These are phyloP conservation scores for Amoebophrya sp. DNA, from an alignment of 169 alveolate species.

Conservation along the genomic window DNA sequence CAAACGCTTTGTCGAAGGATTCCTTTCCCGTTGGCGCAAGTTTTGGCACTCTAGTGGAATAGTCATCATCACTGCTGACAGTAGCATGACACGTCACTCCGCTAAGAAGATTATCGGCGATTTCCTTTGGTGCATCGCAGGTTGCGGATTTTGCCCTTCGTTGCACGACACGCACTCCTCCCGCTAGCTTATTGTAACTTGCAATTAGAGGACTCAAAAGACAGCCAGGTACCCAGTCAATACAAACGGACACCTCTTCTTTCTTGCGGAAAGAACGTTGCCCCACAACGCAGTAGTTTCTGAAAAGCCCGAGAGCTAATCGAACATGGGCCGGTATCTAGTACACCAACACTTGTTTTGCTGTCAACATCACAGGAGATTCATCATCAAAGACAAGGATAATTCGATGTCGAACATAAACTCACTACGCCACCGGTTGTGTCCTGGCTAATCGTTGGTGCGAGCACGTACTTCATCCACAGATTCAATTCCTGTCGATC, in stretches of 20 bases:
- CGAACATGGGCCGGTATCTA: too few relatives aligned
- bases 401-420: too few relatives aligned
- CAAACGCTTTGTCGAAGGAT: neutral
- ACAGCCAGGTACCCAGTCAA: too few relatives aligned
- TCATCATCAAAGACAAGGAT: too few relatives aligned
- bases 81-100: neutral
- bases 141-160: neutral
- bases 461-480: neutral
- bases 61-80: neutral
- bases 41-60: neutral
- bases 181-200: constrained; percentile 5
- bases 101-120: neutral
- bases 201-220: too few relatives aligned
- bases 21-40: neutral
- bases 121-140: neutral
- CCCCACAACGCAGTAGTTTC: too few relatives aligned
- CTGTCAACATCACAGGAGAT: too few relatives aligned
- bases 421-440: neutral
- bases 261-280: too few relatives aligned
- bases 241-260: too few relatives aligned
- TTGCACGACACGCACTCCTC: neutral
- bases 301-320: too few relatives aligned
- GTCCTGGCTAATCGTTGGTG: neutral
- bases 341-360: too few relatives aligned
- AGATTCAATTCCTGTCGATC: neutral